Evolutionary conservation across 768 basidiomycete species (phyloP), one percentile per base, ranked within the genome.

Genomic region (Peribolospora baueri): DNA sequence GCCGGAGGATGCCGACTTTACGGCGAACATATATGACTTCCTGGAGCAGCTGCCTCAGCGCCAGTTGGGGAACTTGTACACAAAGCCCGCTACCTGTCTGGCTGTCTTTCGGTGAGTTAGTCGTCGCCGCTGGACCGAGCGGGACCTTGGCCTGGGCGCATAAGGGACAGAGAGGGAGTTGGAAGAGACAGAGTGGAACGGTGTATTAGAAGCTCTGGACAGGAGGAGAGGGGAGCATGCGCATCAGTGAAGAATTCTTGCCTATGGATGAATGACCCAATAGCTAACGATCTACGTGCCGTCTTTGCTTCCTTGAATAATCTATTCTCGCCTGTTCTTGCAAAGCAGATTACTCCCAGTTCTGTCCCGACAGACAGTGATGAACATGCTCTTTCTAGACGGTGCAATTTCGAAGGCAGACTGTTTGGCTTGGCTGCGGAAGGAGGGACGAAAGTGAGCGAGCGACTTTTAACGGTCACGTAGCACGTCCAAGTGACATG

Each of bases 11-110:
- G 25, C 41, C 36, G 60, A 60, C 54, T 60, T 55, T 25, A 53
- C 58, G 25, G 38, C 49, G 5, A 55, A 59, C 11, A 55, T 65
- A 47, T 62, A 60, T 56, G 41, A 82, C 0, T 88, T 87, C 68
- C 71, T 91, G 38, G 79, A 82, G 57, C 74, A 77, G 0, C 83
- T 87, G 63, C 80, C 82, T 0, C 81, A 84, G 65, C 78, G 73
- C 56, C 78, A 80, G 8, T 67, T 90, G 52, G 78, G 76, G 14
- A 75, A 85, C 37, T 71, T 93, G 51, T 93, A 88, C 64, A 77
- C 81, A 62, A 74, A 77, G 13, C 85, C 88, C 7, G 86, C 85
- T 3, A 81, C 82, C 70, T 87, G 86, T 68, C 75, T 93, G 52
- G 80, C 84, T 37, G 79, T 93, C 67, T 87, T 87, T 68, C 77